Conservation (phyloP, 176 grass and related monocot genomes). For the Panicum miliaceum region DNA sequence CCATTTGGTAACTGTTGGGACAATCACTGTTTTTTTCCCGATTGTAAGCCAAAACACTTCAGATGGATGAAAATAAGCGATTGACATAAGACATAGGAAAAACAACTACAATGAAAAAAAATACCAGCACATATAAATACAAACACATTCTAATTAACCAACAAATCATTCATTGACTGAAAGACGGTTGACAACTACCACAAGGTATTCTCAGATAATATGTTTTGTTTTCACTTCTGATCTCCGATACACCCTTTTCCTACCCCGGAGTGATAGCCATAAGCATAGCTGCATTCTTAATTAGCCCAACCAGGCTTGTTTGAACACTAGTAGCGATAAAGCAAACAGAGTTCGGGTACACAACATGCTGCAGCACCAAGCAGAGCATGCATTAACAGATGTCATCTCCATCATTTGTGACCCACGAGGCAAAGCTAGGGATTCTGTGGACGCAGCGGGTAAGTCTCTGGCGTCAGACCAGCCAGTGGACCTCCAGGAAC, state of each 20-base stretch:
- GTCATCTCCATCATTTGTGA: neutral
- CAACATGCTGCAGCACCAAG: neutral
- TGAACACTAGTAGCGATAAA: no score
- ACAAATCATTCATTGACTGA: neutral
- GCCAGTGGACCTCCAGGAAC: neutral
- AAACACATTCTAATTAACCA: neutral
- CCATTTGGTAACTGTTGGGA: neutral
- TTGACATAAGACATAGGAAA: neutral
- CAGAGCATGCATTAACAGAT: neutral
- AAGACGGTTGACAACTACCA: no score
- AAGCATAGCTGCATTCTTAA: neutral
- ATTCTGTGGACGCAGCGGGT: neutral
- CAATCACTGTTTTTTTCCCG: neutral
- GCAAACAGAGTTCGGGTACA: neutral
- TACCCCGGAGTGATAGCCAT: neutral
- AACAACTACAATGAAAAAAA: neutral
- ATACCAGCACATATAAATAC: neutral
- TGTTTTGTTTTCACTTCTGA: neutral
- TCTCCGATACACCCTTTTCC: no score
- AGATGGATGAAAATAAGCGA: neutral
- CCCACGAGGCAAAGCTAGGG: neutral
- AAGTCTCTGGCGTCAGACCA: slow-evolving; percentile 2
- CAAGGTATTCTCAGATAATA: neutral
- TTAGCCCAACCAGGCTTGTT: neutral
- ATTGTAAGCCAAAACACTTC: neutral